Evolutionary conservation across 768 basidiomycete species (phyloP).

Genomic region (Kwoniella sp.): DNA sequence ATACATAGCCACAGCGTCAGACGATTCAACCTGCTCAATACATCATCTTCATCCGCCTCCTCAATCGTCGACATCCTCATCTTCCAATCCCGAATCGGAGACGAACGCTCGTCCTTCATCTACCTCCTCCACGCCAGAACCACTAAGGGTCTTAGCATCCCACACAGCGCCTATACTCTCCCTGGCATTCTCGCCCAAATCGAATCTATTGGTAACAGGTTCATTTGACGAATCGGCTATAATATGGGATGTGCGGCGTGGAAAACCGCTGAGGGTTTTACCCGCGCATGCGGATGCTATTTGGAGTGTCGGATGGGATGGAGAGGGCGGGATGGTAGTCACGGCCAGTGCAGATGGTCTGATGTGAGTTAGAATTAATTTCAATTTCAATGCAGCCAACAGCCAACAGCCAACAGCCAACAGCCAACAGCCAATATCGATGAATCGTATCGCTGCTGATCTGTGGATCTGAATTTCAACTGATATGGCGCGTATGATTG

Average conservation of each 20-base stretch:
- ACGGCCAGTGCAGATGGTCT: conserved; percentile 96
- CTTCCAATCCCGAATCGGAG: too few species aligned
- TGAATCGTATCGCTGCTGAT: too few species aligned
- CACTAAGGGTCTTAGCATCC: conserved; percentile 70
- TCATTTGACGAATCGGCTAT: conserved; percentile 94
- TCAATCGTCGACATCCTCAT: too few species aligned
- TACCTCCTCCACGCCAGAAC: conserved; percentile 23
- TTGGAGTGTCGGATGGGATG: conserved; percentile 88
- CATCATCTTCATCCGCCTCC: conserved; percentile 22
- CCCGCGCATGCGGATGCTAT: conserved; percentile 98
- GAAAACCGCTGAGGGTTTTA: conserved; percentile 78
- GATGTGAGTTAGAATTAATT: too few species aligned
- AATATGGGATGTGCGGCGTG: conserved; percentile 93
- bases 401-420: too few species aligned
- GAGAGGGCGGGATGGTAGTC: conserved; percentile 90
- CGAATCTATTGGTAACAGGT: conserved; percentile 87
- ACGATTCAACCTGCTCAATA: conserved; percentile 74
- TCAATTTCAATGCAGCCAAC: too few species aligned
- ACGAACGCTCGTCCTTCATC: conserved; percentile 17
- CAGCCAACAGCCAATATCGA: too few species aligned
- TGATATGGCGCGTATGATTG: too few species aligned
- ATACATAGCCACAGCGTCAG: conserved; percentile 86
- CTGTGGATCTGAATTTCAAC: too few species aligned
- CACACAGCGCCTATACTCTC: conserved; percentile 96
- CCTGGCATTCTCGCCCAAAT: conserved; percentile 84